Conservation (phyloP, 225 moss, liverwort and hornwort species). For the Climacium dendroides region DNA sequence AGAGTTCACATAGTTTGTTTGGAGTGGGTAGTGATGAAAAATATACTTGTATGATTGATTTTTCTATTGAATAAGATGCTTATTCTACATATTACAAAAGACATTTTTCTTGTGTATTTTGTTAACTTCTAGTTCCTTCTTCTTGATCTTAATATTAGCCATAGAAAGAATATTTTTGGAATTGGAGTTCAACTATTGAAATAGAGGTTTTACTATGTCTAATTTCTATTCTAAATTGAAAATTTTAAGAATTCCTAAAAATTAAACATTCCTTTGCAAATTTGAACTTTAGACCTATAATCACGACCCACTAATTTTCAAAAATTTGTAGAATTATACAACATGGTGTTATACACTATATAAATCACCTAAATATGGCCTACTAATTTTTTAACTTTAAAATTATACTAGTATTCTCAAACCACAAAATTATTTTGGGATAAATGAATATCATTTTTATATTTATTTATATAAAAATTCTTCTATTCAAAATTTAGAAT, state of each 20-base stretch:
- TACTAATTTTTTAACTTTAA: too few species aligned
- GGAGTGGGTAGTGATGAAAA: not conserved
- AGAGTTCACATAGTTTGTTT: not conserved
- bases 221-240: not conserved
- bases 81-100: not conserved
- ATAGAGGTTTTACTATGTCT: not conserved
- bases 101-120: not conserved
- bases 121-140: not conserved
- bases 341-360: not conserved
- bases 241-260: not conserved
- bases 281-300: not conserved
- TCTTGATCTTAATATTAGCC: not conserved
- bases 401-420: too few species aligned
- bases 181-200: not conserved
- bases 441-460: too few species aligned
- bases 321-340: not conserved
- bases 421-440: too few species aligned
- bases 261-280: not conserved
- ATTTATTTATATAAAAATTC: too few species aligned
- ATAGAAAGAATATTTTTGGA: not conserved
- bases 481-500: too few species aligned
- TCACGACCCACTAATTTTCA: accelerated
- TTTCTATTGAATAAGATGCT: not conserved
- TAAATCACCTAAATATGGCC: not conserved
- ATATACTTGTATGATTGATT: not conserved